These are phyloP conservation scores for Circinella umbellata DNA, from an alignment of 371 early-diverging fungal species.

Conservation along the genomic window DNA sequence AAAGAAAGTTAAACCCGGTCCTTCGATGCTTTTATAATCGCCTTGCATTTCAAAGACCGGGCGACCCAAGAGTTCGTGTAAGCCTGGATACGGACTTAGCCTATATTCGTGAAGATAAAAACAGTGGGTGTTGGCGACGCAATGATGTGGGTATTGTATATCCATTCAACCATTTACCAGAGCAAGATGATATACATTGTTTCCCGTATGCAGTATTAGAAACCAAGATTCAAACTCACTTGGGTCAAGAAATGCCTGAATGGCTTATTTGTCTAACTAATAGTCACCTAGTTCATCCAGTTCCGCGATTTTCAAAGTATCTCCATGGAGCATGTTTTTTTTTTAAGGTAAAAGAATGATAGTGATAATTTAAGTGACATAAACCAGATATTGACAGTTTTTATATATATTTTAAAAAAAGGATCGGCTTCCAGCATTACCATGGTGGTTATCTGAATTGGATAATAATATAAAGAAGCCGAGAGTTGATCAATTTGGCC, in stretches of 20 bases:
- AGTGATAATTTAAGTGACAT: no score
- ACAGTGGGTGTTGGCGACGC: conserved; percentile 93
- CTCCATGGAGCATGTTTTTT: conserved; percentile 88
- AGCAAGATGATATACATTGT: conserved; percentile 76
- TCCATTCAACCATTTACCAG: conserved; percentile 85
- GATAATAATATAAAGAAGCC: conserved; percentile 86
- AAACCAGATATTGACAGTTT: no score
- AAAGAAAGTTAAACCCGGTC: conserved; percentile 79
- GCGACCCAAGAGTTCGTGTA: conserved; percentile 92
- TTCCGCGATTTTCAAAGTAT: conserved; percentile 98
- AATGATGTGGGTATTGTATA: conserved; percentile 85
- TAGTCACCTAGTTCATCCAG: conserved; percentile 93
- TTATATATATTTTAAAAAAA: conserved; percentile 36
- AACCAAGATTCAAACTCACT: conserved; percentile 90
- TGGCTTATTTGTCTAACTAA: conserved; percentile 94
- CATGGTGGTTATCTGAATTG: conserved; percentile 98
- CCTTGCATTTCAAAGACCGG: conserved; percentile 97
- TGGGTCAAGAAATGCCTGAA: conserved; percentile 83
- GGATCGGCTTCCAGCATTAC: conserved; percentile 77
- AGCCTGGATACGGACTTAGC: conserved; percentile 96
- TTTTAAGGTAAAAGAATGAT: no score
- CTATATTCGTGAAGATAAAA: conserved; percentile 94
- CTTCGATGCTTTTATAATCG: conserved; percentile 95
- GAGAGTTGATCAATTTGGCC: conserved; percentile 55
- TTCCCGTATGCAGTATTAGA: conserved; percentile 99